These are phyloP conservation scores for Cerrena zonata DNA, from an alignment of 1,284 basidiomycete genomes.

Conservation along the genomic window DNA sequence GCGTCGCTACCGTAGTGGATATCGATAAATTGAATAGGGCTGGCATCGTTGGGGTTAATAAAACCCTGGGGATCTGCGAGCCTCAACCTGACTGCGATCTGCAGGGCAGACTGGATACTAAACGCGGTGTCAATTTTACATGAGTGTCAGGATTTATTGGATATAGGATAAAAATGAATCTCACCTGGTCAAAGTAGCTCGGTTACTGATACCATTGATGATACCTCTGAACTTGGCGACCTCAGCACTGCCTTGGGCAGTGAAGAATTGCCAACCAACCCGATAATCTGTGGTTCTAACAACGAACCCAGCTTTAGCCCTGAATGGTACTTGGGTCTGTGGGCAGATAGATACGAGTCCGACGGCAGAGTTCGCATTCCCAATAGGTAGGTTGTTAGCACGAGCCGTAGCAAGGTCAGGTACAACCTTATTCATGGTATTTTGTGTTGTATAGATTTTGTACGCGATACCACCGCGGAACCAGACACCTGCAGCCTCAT, in stretches of 20 bases:
- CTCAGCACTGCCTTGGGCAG: background rate
- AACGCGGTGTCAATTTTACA: background rate
- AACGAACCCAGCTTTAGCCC: background rate
- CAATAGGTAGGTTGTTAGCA: background rate
- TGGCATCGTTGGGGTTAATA: background rate
- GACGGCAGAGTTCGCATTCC: background rate
- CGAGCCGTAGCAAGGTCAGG: background rate
- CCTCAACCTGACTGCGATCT: background rate
- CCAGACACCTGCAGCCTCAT: conserved; percentile 6
- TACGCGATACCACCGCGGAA: background rate
- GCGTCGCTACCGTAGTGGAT: background rate
- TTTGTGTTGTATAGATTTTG: conserved; percentile 6
- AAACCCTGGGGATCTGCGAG: conserved; percentile 5
- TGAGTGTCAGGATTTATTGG: background rate
- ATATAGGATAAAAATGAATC: background rate
- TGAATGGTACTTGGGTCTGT: background rate
- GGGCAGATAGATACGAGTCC: background rate
- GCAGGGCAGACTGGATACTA: background rate
- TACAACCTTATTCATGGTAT: background rate
- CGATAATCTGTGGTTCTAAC: background rate
- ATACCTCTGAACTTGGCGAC: background rate
- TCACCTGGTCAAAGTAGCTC: background rate
- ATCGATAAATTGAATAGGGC: conserved; percentile 6
- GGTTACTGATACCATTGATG: background rate
- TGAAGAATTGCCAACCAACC: background rate